These are phyloP conservation scores for Cystobasidiaceae sp. DNA, from an alignment of 1,284 basidiomycete genomes.

Conservation along the genomic window DNA sequence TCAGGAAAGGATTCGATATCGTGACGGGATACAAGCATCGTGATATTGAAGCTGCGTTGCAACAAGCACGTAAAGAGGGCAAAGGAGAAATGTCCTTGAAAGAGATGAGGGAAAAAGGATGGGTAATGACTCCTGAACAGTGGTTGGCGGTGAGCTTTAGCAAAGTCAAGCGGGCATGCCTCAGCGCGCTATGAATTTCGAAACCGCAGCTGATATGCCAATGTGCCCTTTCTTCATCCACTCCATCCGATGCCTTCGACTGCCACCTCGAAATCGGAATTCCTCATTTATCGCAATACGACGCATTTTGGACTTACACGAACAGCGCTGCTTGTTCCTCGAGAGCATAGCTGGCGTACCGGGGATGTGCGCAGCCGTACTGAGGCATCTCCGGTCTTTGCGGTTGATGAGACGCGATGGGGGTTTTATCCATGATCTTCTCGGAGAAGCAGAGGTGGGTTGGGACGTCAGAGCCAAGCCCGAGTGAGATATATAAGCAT, in stretches of 20 bases:
- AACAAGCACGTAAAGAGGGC: slow-evolving; percentile 28
- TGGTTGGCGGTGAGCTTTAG: slow-evolving; percentile 58
- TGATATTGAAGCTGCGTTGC: slow-evolving; percentile 41
- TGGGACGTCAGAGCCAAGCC: too few species aligned
- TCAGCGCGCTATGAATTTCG: too few species aligned
- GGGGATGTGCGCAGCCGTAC: slow-evolving; percentile 36
- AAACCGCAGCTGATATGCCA: too few species aligned
- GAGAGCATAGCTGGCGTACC: slow-evolving; percentile 79
- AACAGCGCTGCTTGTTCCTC: slow-evolving; percentile 72
- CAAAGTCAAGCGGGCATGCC: too few species aligned
- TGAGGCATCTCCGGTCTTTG: slow-evolving; percentile 58
- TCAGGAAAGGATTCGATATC: slow-evolving; percentile 61
- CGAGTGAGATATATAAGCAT: too few species aligned
- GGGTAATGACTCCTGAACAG: slow-evolving; percentile 63
- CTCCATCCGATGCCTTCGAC: too few species aligned
- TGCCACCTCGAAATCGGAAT: too few species aligned
- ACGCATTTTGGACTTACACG: too few species aligned
- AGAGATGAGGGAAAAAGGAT: slow-evolving; percentile 65
- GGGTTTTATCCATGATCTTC: slow-evolving; percentile 70
- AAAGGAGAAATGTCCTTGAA: slow-evolving; percentile 51
- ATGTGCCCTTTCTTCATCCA: too few species aligned
- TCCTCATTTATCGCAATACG: too few species aligned
- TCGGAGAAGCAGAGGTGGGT: slow-evolving; percentile 22
- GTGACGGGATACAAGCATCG: slow-evolving; percentile 72
- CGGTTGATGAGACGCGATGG: slow-evolving; percentile 80